Base-by-base conservation (phyloP, 306 rosid genomes). In the Sicyos edulis region DNA sequence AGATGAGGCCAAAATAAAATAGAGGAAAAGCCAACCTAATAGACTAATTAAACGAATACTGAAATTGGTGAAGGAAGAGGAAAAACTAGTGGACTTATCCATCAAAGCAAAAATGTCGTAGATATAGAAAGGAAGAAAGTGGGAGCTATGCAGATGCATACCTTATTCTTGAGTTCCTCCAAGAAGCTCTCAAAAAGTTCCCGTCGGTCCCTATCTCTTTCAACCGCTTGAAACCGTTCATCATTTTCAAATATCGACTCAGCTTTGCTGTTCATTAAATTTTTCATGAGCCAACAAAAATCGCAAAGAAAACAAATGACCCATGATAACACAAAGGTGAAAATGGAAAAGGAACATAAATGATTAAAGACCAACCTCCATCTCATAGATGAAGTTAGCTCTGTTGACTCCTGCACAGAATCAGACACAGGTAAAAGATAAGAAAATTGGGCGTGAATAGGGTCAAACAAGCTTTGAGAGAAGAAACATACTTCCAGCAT, bases 121-220 rank as follows among this genome's bases (percentile, higher is more conserved):
- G 17, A 66, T 17, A 66, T 11, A 66, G 71, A 68, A 42, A 54
- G 32, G 37, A 63, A 67, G 76, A 79, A 79, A 13, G 17, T 49
- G 76, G 64, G 63, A 75, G 65, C 73, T 54, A 77, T 70, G 32
- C 71, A 58, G 82, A 85, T 42, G 11, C 9, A 20, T 66, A 66
- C 98, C 95, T 86, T 88, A 83, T 81, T 80, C 40, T 50, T 37
- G 34, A 92, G 88, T 79, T 90, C 96, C 83, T 83, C 96, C 79
- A 90, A 42, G 81, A 82, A 83, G 87, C 57, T 85, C 11, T 90
- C 98, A 80, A 85, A 86, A 75, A 92, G 72, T 66, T 92, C 98
- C 78, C 83, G 85, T 51, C 98, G 89, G 63, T 92, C 96, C 81
- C 96, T 84, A 54, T 90, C 96, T 75, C 96, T 89, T 58, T 92